These are phyloP conservation scores for Lodderomyces orthopsilosis DNA, from an alignment of 1,139 yeast species.

Conservation along the genomic window DNA sequence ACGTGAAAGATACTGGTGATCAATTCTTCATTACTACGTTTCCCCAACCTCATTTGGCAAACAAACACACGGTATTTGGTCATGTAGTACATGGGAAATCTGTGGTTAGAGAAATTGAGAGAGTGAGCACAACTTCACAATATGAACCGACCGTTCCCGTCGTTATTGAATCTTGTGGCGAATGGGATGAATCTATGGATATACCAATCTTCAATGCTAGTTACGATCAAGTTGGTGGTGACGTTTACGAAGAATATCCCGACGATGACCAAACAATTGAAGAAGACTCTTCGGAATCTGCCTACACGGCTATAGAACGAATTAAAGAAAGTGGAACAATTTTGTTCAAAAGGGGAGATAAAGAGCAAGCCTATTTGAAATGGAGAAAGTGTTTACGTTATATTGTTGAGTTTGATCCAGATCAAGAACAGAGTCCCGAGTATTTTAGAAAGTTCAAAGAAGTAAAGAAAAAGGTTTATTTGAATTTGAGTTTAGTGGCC, in stretches of 20 bases:
- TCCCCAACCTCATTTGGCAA: conserved; percentile 69
- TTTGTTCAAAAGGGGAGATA: conserved; percentile 52
- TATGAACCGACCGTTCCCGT: conserved; percentile 48
- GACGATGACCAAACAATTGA: conserved; percentile 63
- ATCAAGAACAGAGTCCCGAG: conserved; percentile 59
- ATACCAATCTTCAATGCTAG: conserved; percentile 63
- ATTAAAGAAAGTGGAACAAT: conserved; percentile 68
- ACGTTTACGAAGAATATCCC: conserved; percentile 70
- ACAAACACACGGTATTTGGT: conserved; percentile 80
- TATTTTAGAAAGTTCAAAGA: conserved; percentile 48
- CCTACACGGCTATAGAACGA: conserved; percentile 46
- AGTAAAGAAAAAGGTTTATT: conserved; percentile 58
- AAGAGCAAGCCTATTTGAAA: conserved; percentile 53
- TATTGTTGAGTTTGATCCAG: conserved; percentile 70
- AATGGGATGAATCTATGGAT: conserved; percentile 51
- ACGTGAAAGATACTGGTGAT: conserved; percentile 54
- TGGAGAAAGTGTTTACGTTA: conserved; percentile 64
- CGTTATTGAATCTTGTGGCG: conserved; percentile 61
- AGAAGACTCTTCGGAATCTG: conserved; percentile 55
- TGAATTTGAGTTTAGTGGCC: conserved; percentile 56
- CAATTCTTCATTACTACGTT: conserved; percentile 79
- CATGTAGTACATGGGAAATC: conserved; percentile 62
- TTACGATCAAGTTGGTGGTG: conserved; percentile 61
- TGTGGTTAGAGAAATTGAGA: conserved; percentile 63
- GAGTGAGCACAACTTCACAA: conserved; percentile 39